These are phyloP conservation scores for Ascocoryne sarcoides DNA, from an alignment of 2,329 filamentous ascomycete genomes.

Conservation along the genomic window DNA sequence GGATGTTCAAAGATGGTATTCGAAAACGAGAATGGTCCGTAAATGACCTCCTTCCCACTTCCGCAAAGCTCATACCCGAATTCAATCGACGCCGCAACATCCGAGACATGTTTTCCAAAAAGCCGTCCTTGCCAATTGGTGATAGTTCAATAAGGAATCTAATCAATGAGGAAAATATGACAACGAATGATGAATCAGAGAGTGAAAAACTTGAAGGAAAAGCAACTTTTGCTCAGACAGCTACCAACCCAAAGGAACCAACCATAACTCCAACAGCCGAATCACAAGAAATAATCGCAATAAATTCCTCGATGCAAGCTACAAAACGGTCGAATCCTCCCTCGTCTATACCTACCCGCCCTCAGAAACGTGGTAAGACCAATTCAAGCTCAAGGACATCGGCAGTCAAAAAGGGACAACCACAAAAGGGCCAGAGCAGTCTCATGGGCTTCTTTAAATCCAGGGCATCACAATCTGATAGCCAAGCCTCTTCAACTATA, in stretches of 20 bases:
- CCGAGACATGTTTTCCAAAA: slow-evolving; percentile 81
- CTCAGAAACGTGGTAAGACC: slow-evolving; percentile 45
- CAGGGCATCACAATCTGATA: slow-evolving; percentile 29
- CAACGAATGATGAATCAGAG: neutral
- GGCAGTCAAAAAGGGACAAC: slow-evolving; percentile 38
- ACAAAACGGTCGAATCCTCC: neutral
- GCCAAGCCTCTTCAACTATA: neutral
- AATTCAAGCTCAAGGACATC: slow-evolving; percentile 12
- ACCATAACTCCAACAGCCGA: too few species aligned
- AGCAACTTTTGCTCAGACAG: neutral
- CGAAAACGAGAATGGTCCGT: slow-evolving; percentile 57
- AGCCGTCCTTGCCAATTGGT: slow-evolving; percentile 24
- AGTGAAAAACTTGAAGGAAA: neutral
- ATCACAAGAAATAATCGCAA: too few species aligned
- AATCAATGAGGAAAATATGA: neutral
- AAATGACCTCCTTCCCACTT: slow-evolving; percentile 63
- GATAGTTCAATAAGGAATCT: slow-evolving; percentile 6
- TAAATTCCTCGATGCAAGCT: neutral
- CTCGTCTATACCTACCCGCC: slow-evolving; percentile 8
- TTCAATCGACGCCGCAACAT: slow-evolving; percentile 81
- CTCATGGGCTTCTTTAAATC: slow-evolving; percentile 75
- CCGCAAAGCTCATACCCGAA: slow-evolving; percentile 76
- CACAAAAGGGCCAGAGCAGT: slow-evolving; percentile 29
- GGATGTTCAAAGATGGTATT: slow-evolving; percentile 59
- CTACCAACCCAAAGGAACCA: neutral